Evolutionary conservation across 306 rosid species (phyloP).

Genomic region (Macrotyloma uniflorum): DNA sequence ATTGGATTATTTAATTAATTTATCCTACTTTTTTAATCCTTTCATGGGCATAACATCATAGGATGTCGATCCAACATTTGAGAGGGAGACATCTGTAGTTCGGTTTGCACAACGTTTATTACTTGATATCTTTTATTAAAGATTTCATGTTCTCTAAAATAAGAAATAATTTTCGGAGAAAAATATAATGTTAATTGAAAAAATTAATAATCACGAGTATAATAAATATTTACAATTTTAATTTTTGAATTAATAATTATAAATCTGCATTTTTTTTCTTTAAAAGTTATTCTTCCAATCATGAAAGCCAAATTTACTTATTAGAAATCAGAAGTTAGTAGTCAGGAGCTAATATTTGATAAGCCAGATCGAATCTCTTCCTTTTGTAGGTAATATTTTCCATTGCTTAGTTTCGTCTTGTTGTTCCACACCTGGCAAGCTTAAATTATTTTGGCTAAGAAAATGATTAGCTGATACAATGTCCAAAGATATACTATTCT

Average conservation of each 20-base stretch:
- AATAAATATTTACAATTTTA: neutral
- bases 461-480: constrained; percentile 8
- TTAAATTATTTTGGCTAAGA: neutral
- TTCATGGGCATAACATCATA: too few species aligned
- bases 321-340: neutral
- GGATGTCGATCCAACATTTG: too few species aligned
- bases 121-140: too few species aligned
- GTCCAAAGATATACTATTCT: neutral
- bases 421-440: constrained; percentile 30
- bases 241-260: neutral
- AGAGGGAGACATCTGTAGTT: too few species aligned
- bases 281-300: neutral
- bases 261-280: neutral
- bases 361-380: constrained; percentile 26
- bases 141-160: too few species aligned
- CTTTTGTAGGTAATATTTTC: neutral
- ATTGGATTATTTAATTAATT: too few species aligned
- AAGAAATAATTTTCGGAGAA: too few species aligned
- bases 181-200: too few species aligned
- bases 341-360: constrained; percentile 19
- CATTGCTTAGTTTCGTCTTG: neutral
- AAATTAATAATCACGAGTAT: too few species aligned
- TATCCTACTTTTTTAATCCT: too few species aligned
- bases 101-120: too few species aligned
- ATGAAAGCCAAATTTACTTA: neutral